phyloP scores from a whole-genome alignment of 1,284 basidiomycete genomes.

The Rhodotorula sp. region DNA sequence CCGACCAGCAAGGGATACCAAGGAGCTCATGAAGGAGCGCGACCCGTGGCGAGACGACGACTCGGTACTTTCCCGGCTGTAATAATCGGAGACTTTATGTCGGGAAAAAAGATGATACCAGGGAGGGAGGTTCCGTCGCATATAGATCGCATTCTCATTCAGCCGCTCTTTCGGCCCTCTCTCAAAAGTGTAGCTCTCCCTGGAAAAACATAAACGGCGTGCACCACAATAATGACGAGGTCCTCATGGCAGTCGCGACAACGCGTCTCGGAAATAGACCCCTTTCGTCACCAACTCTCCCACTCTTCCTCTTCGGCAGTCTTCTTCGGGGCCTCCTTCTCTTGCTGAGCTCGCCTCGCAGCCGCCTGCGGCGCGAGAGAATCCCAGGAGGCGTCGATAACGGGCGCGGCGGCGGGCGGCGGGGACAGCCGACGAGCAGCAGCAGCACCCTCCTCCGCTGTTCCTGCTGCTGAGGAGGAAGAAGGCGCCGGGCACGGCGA shows the following conservation, averaged over 20 bases:
- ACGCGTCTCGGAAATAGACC: background rate
- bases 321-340: conserved; percentile 7
- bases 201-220: too few species aligned
- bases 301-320: conserved; percentile 18
- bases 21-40: conserved; percentile 64
- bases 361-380: conserved; percentile 17
- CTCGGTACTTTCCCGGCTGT: conserved; percentile 35
- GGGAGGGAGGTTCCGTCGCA: background rate
- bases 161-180: too few species aligned
- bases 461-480: background rate
- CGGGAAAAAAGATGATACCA: background rate
- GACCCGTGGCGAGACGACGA: conserved; percentile 46
- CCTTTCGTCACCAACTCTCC: conserved; percentile 13
- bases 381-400: conserved; percentile 6
- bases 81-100: background rate
- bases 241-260: background rate
- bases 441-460: background rate
- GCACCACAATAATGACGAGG: background rate
- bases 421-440: background rate
- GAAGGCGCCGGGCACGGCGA: background rate
- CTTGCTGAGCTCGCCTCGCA: conserved; percentile 8
- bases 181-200: too few species aligned
- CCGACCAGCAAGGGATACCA: conserved; percentile 78
- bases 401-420: background rate
- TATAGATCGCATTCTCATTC: too few species aligned